Evolutionary conservation across 2,329 filamentous ascomycete genomes (phyloP), one percentile per base, ranked within the genome.

Genomic region (Sporothrix pallida): DNA sequence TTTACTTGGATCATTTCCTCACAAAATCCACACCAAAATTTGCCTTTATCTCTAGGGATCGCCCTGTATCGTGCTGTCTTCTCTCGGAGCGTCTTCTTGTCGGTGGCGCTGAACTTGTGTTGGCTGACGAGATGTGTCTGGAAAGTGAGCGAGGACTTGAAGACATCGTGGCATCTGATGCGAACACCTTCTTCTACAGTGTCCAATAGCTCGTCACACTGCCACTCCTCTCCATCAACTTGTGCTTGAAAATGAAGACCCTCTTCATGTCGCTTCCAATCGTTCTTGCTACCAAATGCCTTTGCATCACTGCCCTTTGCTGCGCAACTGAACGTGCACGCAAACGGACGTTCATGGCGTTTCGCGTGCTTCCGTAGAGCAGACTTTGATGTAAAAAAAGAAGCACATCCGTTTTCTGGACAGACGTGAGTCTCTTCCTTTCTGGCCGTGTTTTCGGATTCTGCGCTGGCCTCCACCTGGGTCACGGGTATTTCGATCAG

Each of bases 11-110:
- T 82, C 23, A 90, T 84, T 20, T 82, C 78, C 17, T 82, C 78
- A 80, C 94, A 97, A 80, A 97, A 97, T 0, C 94, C 94, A 78
- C 95, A 97, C 94, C 94, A 97, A 81, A 94, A 97, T 6, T 87
- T 84, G 1, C 83, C 82, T 76, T 91, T 89, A 44, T 87, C 88
- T 74, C 92, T 90, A 15, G 87, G 84, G 0, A 91, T 91, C 42
- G 93, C 87, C 7, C 87, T 87, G 76, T 88, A 88, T 6, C 80
- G 83, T 42, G 87, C 84, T 1, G 89, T 78, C 73, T 85, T 86
- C 1, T 80, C 62, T 8, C 62, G 77, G 0, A 87, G 83, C 0
- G 86, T 56, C 1, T 77, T 71, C 7, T 77, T 76, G 0, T 73
- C 54, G 31, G 84, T 80, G 0, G 60, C 72, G 70, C 82, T 79